Evolutionary conservation across 768 basidiomycete genomes (phyloP), one percentile per base, ranked within the genome.

Genomic region (Psilocybe tampanensis): DNA sequence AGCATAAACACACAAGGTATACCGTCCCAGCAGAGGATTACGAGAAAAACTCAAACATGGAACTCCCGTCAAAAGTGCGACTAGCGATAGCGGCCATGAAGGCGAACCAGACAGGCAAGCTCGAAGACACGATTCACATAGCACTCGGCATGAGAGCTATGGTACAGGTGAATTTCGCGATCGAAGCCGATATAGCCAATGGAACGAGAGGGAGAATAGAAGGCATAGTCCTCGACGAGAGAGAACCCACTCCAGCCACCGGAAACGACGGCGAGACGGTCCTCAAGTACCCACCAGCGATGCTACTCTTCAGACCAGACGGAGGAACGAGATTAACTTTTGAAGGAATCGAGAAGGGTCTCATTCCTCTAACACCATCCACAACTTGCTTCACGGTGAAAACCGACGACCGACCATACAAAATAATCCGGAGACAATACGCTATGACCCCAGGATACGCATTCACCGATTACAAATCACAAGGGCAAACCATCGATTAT

Each of bases 401-500:
- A 5, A 41, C n/a, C 12, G n/a, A 15, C 15, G 34, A 33, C 9
- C 11, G 41, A 23, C 13, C 11, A 8, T 18, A 29, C 26, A 56
- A 15, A 12, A 72, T 3, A 22, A 55, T 22, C 1, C 44, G 71
- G 6, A 9, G 53, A 3, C 76, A 78, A 48, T 60, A 68, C 78
- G 75, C 49, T 71, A 73, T 0, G n/a, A n/a, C n/a, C n/a, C n/a
- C n/a, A n/a, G n/a, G n/a, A n/a, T n/a, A n/a, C n/a, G n/a, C n/a
- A n/a, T 78, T 78, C 59, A 78, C 74, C 0, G 76, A 79, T 58
- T 78, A 75, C 61, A 67, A 71, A 44, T 62, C 72, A 0, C 77
- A 79, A 52, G 78, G 77, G 0, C 76, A 77, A 51, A 79, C 76
- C 0, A 61, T 76, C 6, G 59, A 61, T 22, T 55, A 64, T 42